Base-by-base conservation (phyloP, 306 rosid species). In the Vigna trinervia region DNA sequence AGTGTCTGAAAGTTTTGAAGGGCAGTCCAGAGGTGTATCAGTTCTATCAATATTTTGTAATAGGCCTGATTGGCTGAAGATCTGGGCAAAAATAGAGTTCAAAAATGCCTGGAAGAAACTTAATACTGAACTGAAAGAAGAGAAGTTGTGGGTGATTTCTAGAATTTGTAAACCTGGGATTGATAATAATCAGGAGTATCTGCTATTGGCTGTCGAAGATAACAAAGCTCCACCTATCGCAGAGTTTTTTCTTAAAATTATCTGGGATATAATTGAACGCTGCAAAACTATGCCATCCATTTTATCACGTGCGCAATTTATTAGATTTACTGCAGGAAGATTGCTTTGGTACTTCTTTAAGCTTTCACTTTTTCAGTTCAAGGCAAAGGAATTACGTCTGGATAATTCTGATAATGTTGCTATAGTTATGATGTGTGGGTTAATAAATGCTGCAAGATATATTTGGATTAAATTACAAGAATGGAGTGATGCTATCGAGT, bases 81-180 rank as follows among this genome's bases (percentile, higher is more conserved):
- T 88, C 69, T 91, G 97, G 97, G 94, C 89, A 59, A 91, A 89
- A 82, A 70, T 91, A 59, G 97, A 91, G 87, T 81, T 91, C 52
- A 88, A 86, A 81, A 90, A 85, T 85, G 91, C 90, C 1, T 86
- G 91, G 84, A 80, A 81, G 84, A 91, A 84, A 77, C 86, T 89
- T 41, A 89, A 86, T 74, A 48, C 76, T 8, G 88, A 89, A 34
- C 73, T 86, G 75, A 84, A 83, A 83, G 88, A 86, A 51, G 94
- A 89, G 73, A 85, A 83, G 59, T 68, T 83, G 60, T 89, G 97
- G 97, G 57, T 72, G 50, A 61, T 82, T 62, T 69, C 71, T 77
- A 75, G 59, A 22, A 78, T 80, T 76, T 50, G 53, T 75, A 80
- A 30, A 59, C 30, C 80, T 30, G 84, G 83, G 54, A 62, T 80